Conservation (phyloP, 208 protist genomes). For the Trypanosoma scelopori region DNA sequence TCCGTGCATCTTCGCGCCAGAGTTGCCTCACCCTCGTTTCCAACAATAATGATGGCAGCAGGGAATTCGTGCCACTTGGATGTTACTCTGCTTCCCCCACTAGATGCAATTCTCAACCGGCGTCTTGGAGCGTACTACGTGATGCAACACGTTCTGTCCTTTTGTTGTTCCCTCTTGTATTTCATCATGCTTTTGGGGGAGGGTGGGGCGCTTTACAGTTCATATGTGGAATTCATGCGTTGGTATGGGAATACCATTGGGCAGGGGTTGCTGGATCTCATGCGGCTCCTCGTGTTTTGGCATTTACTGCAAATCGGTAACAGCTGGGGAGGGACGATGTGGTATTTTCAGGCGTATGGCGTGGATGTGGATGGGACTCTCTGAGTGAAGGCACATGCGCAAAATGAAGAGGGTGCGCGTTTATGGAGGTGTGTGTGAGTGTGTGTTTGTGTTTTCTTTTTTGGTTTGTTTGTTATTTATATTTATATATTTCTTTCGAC, state of each 20-base stretch:
- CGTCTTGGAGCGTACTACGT: constrained; percentile 12
- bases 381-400: not conserved
- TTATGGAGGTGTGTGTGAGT: too few species aligned
- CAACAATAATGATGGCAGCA: not conserved
- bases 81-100: constrained; percentile 8
- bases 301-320: not conserved
- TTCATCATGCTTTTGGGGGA: constrained; percentile 54
- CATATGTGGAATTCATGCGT: constrained; percentile 50
- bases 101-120: not conserved
- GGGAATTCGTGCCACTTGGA: not conserved
- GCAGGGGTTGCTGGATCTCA: constrained; percentile 9
- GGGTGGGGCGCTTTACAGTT: constrained; percentile 40
- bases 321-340: not conserved
- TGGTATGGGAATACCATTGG: constrained; percentile 55
- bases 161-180: constrained; percentile 42
- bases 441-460: too few species aligned
- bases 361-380: not conserved
- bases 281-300: constrained; percentile 16
- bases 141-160: constrained; percentile 37
- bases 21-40: not conserved
- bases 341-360: constrained; percentile 5
- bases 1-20: not conserved
- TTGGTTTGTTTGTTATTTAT: too few species aligned
- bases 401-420: too few species aligned
- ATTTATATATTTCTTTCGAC: too few species aligned